Conservation (phyloP, 2,329 filamentous ascomycete species). For the Neurospora crassa region DNA sequence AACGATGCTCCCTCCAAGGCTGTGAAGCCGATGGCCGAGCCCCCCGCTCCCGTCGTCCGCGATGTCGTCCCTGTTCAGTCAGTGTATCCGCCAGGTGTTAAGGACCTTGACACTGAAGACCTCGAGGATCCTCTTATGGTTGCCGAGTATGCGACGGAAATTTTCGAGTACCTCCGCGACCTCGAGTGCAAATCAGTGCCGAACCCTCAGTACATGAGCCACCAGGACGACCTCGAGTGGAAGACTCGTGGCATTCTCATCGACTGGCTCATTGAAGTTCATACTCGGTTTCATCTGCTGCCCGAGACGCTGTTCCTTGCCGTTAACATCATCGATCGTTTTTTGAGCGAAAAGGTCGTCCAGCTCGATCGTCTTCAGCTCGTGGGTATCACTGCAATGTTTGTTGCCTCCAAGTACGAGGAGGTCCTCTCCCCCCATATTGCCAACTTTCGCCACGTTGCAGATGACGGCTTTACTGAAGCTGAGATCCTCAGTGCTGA, state of each 20-base stretch:
- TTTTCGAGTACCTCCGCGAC: slow-evolving; percentile 89
- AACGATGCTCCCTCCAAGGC: slow-evolving; percentile 20
- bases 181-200: slow-evolving; percentile 72
- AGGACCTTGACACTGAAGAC: slow-evolving; percentile 77
- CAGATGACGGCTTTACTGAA: slow-evolving; percentile 92
- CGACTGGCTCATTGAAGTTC: slow-evolving; percentile 97
- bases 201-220: slow-evolving; percentile 89
- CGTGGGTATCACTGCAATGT: slow-evolving; percentile 97
- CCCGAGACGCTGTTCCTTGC: slow-evolving; percentile 95
- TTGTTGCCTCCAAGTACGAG: slow-evolving; percentile 98
- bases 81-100: slow-evolving; percentile 29
- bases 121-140: slow-evolving; percentile 94
- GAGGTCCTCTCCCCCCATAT: slow-evolving; percentile 96
- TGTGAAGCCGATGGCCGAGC: slow-evolving; percentile 23
- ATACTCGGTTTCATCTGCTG: slow-evolving; percentile 89
- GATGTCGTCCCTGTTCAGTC: slow-evolving; percentile 21
- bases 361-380: slow-evolving; percentile 93
- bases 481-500: slow-evolving; percentile 96
- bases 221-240: slow-evolving; percentile 94
- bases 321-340: slow-evolving; percentile 97
- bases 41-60: slow-evolving; percentile 18
- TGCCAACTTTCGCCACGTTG: slow-evolving; percentile 92
- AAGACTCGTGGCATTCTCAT: slow-evolving; percentile 96
- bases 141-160: slow-evolving; percentile 92
- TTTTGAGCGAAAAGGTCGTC: slow-evolving; percentile 90